A percentile compares a stretch with the other conserved stretches of the same genome.
Evolutionary conservation across 768 basidiomycete genomes (phyloP).

Genomic region (Mycena polygramma): DNA sequence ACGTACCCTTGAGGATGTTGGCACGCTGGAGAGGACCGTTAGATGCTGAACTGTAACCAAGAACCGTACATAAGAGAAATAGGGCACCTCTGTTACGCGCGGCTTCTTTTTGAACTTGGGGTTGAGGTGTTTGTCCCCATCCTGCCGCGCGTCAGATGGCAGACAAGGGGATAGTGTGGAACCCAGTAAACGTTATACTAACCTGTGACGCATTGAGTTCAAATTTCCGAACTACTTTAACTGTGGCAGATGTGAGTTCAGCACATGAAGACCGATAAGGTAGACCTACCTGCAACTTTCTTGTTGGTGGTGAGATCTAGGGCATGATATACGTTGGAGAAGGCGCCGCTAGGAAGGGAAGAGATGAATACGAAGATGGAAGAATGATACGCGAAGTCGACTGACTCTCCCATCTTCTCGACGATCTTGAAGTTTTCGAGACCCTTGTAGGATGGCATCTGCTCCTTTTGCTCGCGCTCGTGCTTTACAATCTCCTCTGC

Average conservation of each 20-base stretch:
- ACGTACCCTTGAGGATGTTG: constrained; percentile 93
- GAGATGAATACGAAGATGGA: constrained; percentile 36
- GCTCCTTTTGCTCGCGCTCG: constrained; percentile 77
- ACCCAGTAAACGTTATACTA: constrained; percentile 52
- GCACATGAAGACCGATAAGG: constrained; percentile 30
- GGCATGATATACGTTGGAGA: constrained; percentile 99
- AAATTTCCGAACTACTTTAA: constrained; percentile 95
- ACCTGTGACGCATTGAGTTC: constrained; percentile 94
- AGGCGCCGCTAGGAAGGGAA: constrained; percentile 77
- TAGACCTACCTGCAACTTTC: constrained; percentile 83
- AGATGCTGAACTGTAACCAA: constrained; percentile 21
- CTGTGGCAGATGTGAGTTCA: constrained; percentile 53
- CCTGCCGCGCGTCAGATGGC: constrained; percentile 65
- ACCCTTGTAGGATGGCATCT: constrained; percentile 89
- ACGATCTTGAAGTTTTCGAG: constrained; percentile 83
- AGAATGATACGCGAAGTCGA: constrained; percentile 42
- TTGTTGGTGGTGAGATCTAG: constrained; percentile 79
- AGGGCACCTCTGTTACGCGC: constrained; percentile 95
- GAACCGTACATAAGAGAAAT: constrained; percentile 41
- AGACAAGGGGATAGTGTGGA: constrained; percentile 39
- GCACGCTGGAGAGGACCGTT: constrained; percentile 75
- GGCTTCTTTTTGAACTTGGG: constrained; percentile 96
- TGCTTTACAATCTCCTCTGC: constrained; percentile 82
- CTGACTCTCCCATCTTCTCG: constrained; percentile 95
- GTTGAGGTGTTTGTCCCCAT: constrained; percentile 94